Evolutionary conservation across 257 asterid genomes (phyloP), one percentile per base, ranked within the genome.

Genomic region (Henckelia pumila): DNA sequence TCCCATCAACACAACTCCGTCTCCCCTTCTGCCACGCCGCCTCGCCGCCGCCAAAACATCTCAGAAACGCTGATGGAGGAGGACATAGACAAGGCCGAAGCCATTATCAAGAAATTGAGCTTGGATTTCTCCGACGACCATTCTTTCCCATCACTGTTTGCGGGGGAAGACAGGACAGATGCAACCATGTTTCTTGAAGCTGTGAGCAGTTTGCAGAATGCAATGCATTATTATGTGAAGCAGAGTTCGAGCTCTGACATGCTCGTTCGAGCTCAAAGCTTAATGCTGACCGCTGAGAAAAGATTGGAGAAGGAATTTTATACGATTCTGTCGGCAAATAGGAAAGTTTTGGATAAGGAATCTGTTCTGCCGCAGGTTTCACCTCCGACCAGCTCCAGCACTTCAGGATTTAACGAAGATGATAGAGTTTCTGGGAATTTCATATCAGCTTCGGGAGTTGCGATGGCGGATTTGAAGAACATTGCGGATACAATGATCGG

Each of bases 401-500:
- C 76, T 57, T 72, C 88, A 0, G 91, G 86, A 6, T 73, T n/a
- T 58, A 63, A 71, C 0, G 88, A 80, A 1, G 86, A 74, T 32
- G 83, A 69, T 40, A 40, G 53, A 8, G 20, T 26, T 21, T 77
- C 82, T 28, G 68, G 32, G 56, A 22, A 62, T 28, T 69, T 74
- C 0, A 19, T 52, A 7, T 62, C 71, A 23, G 67, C 73, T 62
- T 68, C 77, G 16, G 89, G 78, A 55, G 14, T 72, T 22, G 89
- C 81, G 1, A 69, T 83, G 81, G 75, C 72, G 59, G 87, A 81
- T 74, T 74, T 92, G 72, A 81, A 71, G 77, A 75, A 61, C 10
- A 89, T 92, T 3, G 96, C 98, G 0, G 89, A 85, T 24, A 81
- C 89, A 65, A 88, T 91, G 97, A 85, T 86, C 47, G 73, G 82